phyloP scores from a whole-genome alignment of 1,284 basidiomycete species.

The Inonotus obliquus region DNA sequence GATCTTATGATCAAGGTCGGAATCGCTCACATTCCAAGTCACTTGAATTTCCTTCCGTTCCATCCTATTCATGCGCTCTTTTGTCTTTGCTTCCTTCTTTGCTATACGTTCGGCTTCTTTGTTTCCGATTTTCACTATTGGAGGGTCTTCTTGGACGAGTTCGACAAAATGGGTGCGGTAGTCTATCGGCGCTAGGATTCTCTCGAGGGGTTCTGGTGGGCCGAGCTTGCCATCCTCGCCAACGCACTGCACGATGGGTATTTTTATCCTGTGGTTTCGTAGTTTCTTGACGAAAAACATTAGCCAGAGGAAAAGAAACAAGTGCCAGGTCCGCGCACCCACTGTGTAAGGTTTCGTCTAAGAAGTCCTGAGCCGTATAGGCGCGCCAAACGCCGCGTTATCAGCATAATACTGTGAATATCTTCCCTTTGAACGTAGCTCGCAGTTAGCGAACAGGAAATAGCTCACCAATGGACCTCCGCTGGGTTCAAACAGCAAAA shows the following conservation, averaged over 20 bases:
- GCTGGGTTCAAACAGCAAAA: background rate
- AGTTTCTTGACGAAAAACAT: constrained; percentile 1
- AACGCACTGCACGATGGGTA: constrained; percentile 42
- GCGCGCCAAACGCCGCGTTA: background rate
- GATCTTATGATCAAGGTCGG: constrained; percentile 67
- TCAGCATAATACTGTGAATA: background rate
- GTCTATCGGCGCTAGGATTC: constrained; percentile 39
- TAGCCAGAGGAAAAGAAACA: constrained; percentile 5
- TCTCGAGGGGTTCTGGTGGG: constrained; percentile 29
- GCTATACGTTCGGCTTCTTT: constrained; percentile 32
- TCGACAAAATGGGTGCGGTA: constrained; percentile 42
- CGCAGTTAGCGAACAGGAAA: background rate
- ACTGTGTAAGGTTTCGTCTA: background rate
- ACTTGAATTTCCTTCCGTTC: constrained; percentile 69
- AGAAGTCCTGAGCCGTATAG: background rate
- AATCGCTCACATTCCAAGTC: constrained; percentile 58
- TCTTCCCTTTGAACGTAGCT: background rate
- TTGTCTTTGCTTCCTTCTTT: constrained; percentile 33
- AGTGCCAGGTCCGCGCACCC: background rate
- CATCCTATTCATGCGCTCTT: constrained; percentile 26
- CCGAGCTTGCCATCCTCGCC: constrained; percentile 41
- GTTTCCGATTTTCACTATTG: constrained; percentile 50
- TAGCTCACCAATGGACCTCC: background rate
- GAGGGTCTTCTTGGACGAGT: constrained; percentile 43
- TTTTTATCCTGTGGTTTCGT: constrained; percentile 32